These are phyloP conservation scores for Pittosporum tobira DNA, from an alignment of 129 eudicot genomes.

Conservation along the genomic window DNA sequence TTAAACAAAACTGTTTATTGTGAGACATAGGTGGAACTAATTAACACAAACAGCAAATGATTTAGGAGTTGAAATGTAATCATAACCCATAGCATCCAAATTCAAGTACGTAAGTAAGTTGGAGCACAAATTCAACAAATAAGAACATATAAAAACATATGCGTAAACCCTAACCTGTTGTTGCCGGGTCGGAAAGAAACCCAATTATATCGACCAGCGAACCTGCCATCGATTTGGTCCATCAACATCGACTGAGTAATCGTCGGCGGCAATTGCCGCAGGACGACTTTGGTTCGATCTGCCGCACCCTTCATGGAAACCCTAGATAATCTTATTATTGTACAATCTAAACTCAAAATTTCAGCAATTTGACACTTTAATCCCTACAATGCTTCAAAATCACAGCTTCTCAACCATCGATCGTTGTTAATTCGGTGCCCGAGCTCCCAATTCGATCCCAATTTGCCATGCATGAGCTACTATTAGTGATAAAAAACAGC, in stretches of 20 bases:
- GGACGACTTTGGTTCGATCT: conserved; percentile 83
- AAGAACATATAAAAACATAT: neutral
- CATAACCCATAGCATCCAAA: too few species aligned
- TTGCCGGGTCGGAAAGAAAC: conserved; percentile 54
- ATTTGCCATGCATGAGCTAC: conserved; percentile 18
- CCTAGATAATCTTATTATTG: conserved; percentile 16
- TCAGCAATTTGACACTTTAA: conserved; percentile 10
- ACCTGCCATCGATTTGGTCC: conserved; percentile 63
- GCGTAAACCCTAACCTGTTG: conserved; percentile 45
- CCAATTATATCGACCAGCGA: conserved; percentile 66
- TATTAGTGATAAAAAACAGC: neutral
- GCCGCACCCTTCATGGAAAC: conserved; percentile 57
- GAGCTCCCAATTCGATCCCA: conserved; percentile 23
- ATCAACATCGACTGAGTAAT: conserved; percentile 53
- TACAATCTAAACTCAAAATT: neutral
- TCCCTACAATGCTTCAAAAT: conserved; percentile 2
- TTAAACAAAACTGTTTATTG: too few species aligned
- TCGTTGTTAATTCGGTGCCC: conserved; percentile 27
- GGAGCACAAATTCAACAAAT: neutral
- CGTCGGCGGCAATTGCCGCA: conserved; percentile 86
- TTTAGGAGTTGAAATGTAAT: too few species aligned
- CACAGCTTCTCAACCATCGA: conserved; percentile 26
- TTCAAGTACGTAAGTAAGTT: neutral
- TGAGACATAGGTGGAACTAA: too few species aligned
- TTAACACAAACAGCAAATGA: too few species aligned